Evolutionary conservation across 2,329 filamentous ascomycete species (phyloP).

Genomic region (Pezicula carpinea): DNA sequence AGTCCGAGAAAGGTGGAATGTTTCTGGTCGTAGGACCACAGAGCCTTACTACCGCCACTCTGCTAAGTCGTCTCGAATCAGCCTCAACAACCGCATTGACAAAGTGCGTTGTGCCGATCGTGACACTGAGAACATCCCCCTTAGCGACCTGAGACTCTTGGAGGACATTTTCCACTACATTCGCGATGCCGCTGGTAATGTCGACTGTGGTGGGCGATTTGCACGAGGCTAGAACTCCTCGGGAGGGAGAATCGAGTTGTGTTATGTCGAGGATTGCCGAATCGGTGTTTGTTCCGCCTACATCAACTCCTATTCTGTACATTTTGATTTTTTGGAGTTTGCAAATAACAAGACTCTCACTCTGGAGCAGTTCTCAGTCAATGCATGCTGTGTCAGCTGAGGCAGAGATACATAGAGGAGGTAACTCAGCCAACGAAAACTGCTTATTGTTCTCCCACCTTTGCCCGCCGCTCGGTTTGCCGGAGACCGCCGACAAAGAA

Average conservation of each 20-base stretch:
- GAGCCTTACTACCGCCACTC: slow-evolving; percentile 41
- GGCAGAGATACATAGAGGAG: too few species aligned
- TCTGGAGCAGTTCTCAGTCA: not conserved
- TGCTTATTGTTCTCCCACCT: too few species aligned
- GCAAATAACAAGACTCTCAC: not conserved
- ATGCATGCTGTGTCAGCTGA: not conserved
- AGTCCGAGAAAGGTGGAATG: slow-evolving; percentile 42
- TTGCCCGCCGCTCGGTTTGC: too few species aligned
- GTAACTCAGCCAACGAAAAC: too few species aligned
- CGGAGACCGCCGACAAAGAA: too few species aligned
- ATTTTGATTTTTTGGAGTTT: too few species aligned
- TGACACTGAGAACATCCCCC: slow-evolving; percentile 36
- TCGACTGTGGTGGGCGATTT: slow-evolving; percentile 42
- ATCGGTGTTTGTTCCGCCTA: slow-evolving; percentile 37
- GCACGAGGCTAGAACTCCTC: slow-evolving; percentile 39
- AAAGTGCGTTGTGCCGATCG: slow-evolving; percentile 36
- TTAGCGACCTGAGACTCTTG: slow-evolving; percentile 30
- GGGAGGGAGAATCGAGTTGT: slow-evolving; percentile 28
- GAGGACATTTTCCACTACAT: slow-evolving; percentile 37
- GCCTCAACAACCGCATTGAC: slow-evolving; percentile 45
- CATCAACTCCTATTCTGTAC: slow-evolving; percentile 40
- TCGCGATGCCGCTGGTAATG: slow-evolving; percentile 40
- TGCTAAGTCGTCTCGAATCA: slow-evolving; percentile 36
- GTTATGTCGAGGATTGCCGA: slow-evolving; percentile 40
- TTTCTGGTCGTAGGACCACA: slow-evolving; percentile 41